Percentiles rank a stretch among this genome's conserved stretches.
Conservation (phyloP, 495 filamentous ascomycete species). For the Glarea lozoyensis region DNA sequence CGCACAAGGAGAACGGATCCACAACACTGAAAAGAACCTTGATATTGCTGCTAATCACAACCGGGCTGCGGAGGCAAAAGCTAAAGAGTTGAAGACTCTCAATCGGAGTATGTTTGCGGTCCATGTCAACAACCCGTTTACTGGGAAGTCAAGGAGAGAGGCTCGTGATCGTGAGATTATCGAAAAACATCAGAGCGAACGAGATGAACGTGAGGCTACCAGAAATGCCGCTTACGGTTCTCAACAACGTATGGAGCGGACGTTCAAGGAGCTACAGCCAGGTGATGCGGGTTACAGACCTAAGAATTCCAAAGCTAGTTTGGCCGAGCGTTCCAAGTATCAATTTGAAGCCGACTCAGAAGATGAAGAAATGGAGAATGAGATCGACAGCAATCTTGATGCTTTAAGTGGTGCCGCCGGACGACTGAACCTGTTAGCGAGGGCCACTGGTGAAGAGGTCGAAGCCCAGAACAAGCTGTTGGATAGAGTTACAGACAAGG, state of each 20-base stretch:
- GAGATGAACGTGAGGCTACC: slow-evolving; percentile 58
- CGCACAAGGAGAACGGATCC: slow-evolving; percentile 64
- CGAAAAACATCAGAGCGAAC: slow-evolving; percentile 54
- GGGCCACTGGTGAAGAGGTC: slow-evolving; percentile 62
- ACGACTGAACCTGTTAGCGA: slow-evolving; percentile 56
- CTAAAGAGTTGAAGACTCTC: slow-evolving; percentile 63
- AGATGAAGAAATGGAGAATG: slow-evolving; percentile 66
- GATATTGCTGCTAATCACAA: slow-evolving; percentile 61
- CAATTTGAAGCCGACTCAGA: slow-evolving; percentile 73
- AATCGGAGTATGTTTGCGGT: slow-evolving; percentile 81
- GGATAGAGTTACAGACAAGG: slow-evolving; percentile 45
- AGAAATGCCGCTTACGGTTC: slow-evolving; percentile 53
- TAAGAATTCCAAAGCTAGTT: slow-evolving; percentile 33
- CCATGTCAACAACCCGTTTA: slow-evolving; percentile 68
- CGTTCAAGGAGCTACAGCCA: slow-evolving; percentile 40
- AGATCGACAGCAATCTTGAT: slow-evolving; percentile 60
- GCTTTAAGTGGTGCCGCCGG: slow-evolving; percentile 49
- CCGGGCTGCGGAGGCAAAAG: slow-evolving; percentile 63
- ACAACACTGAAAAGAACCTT: slow-evolving; percentile 69
- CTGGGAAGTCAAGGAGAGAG: slow-evolving; percentile 42
- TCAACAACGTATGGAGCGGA: slow-evolving; percentile 50
- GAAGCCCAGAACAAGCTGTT: slow-evolving; percentile 68
- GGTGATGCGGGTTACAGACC: slow-evolving; percentile 15
- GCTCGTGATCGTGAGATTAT: slow-evolving; percentile 54
- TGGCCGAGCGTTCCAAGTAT: slow-evolving; percentile 64